A percentile compares a stretch with the other conserved stretches of the same genome.
These are phyloP conservation scores for Rhizopogon roseolus DNA, from an alignment of 768 basidiomycete species.

Conservation along the genomic window DNA sequence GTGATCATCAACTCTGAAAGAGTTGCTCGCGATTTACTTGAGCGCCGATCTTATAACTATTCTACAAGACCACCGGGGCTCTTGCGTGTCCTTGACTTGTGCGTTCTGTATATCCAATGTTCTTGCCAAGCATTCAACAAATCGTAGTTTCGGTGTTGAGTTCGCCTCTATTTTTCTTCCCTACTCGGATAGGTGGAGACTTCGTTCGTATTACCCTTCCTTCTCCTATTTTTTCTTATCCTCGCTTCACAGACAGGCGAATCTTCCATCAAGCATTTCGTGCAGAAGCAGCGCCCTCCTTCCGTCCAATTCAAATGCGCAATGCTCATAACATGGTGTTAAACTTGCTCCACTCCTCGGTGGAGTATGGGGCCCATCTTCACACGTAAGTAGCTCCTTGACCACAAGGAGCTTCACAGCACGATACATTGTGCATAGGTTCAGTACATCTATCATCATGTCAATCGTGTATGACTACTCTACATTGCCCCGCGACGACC, in stretches of 20 bases:
- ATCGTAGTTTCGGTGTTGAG: slow-evolving; percentile 16
- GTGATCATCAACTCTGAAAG: slow-evolving; percentile 22
- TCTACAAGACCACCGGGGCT: slow-evolving; percentile 18
- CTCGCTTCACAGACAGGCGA: slow-evolving; percentile 11
- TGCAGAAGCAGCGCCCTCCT: slow-evolving; percentile 21
- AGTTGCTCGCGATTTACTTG: slow-evolving; percentile 19
- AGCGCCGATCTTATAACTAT: slow-evolving; percentile 17
- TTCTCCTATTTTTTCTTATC: neutral
- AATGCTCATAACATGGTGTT: slow-evolving; percentile 27
- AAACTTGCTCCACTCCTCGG: slow-evolving; percentile 18
- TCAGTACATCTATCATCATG: slow-evolving; percentile 17
- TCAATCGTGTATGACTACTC: slow-evolving; percentile 20
- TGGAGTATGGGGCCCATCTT: slow-evolving; percentile 16
- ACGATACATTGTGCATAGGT: slow-evolving; percentile 4
- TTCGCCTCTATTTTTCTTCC: slow-evolving; percentile 21
- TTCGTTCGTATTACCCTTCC: slow-evolving; percentile 5
- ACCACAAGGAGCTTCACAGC: neutral
- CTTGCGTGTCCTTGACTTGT: slow-evolving; percentile 14
- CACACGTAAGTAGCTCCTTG: slow-evolving; percentile 9
- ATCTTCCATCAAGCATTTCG: slow-evolving; percentile 34
- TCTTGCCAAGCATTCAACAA: neutral
- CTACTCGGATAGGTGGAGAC: slow-evolving; percentile 24
- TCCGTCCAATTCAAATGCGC: slow-evolving; percentile 28
- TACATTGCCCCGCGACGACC: slow-evolving; percentile 12
- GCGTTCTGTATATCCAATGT: neutral